A percentile compares a stretch with the other conserved stretches of the same genome.
Conservation (phyloP, 306 rosid genomes). For the Clitoria ternatea region DNA sequence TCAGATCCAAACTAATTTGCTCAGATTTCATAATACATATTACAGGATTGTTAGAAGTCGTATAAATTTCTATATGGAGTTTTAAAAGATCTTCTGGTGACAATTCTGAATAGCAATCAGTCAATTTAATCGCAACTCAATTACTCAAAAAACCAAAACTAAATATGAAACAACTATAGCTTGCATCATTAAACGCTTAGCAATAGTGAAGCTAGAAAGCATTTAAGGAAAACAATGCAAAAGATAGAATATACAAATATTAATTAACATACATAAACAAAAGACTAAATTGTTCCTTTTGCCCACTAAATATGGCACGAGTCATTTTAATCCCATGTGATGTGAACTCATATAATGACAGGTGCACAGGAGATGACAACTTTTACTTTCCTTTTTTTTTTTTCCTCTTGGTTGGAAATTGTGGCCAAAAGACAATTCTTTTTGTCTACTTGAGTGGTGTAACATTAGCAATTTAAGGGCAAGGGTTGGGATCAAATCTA, state of each 20-base stretch:
- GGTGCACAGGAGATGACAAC: background rate
- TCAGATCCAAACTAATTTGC: background rate
- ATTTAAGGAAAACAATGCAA: background rate
- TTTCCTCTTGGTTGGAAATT: background rate
- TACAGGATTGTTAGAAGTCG: background rate
- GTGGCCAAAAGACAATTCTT: background rate
- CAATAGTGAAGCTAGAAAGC: slow-evolving; percentile 13
- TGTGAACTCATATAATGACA: background rate
- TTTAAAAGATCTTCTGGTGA: background rate
- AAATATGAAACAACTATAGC: background rate
- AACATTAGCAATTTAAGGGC: background rate
- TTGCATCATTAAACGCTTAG: background rate
- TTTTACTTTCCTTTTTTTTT: background rate
- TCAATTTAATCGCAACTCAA: background rate
- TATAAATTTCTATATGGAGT: background rate
- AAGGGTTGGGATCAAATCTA: slow-evolving; percentile 4
- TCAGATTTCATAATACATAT: background rate
- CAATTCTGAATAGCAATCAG: background rate
- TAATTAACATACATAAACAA: background rate
- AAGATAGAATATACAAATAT: slow-evolving; percentile 19
- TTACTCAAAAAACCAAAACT: too few species aligned
- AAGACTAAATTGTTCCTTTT: background rate
- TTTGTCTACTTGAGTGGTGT: background rate
- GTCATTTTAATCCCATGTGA: slow-evolving; percentile 4
- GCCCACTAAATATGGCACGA: background rate